phyloP scores from a whole-genome alignment of 768 basidiomycete species.

The Infundibulicybe gibba region DNA sequence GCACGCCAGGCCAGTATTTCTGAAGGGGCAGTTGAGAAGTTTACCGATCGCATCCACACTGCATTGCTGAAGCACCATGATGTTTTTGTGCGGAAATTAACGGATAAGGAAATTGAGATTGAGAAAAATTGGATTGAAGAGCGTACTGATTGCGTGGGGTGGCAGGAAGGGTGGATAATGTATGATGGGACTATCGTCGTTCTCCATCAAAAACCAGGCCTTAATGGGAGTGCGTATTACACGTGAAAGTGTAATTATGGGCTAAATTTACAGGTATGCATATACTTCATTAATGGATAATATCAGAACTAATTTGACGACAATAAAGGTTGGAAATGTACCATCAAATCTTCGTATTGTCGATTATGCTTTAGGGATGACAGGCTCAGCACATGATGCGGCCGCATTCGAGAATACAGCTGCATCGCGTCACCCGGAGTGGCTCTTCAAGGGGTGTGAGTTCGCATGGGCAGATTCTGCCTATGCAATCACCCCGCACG shows the following conservation, averaged over 20 bases:
- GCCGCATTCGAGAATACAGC: conserved; percentile 12
- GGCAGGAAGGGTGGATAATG: conserved; percentile 25
- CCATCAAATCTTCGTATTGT: conserved; percentile 17
- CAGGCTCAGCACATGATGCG: conserved; percentile 19
- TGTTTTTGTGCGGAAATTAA: conserved; percentile 3
- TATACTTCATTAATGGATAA: conserved; percentile 1
- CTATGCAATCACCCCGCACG: conserved; percentile 15
- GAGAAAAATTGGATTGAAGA: conserved; percentile 9
- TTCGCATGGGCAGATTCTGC: conserved; percentile 18
- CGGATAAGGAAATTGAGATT: conserved; percentile 2
- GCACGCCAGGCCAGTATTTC: conserved; percentile 14
- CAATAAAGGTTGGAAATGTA: conserved; percentile 9
- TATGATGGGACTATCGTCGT: conserved; percentile 27
- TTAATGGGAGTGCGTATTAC: conserved; percentile 31
- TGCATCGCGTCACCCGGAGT: conserved; percentile 10
- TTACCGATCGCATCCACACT: conserved; percentile 3
- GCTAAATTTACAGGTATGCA: conserved; percentile 25
- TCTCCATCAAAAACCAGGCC: conserved; percentile 22
- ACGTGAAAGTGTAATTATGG: conserved; percentile 24
- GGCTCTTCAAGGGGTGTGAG: conserved; percentile 12
- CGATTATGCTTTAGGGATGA: conserved; percentile 16
- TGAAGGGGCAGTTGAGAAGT: conserved; percentile 12
- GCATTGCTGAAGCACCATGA: conserved; percentile 6
- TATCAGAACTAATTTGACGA: neutral
- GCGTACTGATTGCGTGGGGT: conserved; percentile 8